Conservation (phyloP, 2,329 filamentous ascomycete species). For the Mollisia scopiformis region DNA sequence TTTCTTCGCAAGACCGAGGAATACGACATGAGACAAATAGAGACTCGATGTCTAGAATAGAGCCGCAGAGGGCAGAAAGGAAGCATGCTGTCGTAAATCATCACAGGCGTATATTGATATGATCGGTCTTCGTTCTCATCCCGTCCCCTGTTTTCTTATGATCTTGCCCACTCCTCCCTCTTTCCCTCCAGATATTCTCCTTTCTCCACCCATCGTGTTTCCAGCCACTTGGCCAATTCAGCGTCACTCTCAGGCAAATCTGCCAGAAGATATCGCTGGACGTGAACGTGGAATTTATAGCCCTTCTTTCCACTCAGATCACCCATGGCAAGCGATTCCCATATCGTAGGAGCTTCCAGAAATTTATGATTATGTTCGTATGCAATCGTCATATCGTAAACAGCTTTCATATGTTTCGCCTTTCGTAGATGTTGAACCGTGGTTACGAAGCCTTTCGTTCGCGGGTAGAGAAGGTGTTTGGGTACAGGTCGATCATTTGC, state of each 20-base stretch:
- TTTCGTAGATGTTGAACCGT: conserved; percentile 58
- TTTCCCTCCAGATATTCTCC: conserved; percentile 52
- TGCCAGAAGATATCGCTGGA: conserved; percentile 50
- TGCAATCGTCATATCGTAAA: conserved; percentile 59
- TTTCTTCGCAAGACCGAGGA: too few relatives aligned
- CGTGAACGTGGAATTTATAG: conserved; percentile 54
- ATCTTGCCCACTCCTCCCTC: conserved; percentile 44
- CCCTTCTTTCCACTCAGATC: conserved; percentile 43
- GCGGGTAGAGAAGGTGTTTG: conserved; percentile 60
- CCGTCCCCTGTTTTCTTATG: background rate
- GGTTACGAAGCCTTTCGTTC: conserved; percentile 63
- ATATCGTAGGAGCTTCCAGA: conserved; percentile 52
- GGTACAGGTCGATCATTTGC: conserved; percentile 53
- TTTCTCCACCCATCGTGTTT: conserved; percentile 56
- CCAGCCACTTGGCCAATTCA: conserved; percentile 54
- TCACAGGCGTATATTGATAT: too few relatives aligned
- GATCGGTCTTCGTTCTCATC: too few relatives aligned
- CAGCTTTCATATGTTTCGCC: conserved; percentile 53
- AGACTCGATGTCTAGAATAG: too few relatives aligned
- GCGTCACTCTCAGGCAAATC: conserved; percentile 51
- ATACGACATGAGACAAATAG: too few relatives aligned
- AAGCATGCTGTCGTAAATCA: too few relatives aligned
- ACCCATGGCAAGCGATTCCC: conserved; percentile 51
- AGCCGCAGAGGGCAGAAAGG: too few relatives aligned
- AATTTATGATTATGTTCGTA: conserved; percentile 51